Evolutionary conservation across 2,329 filamentous ascomycete genomes (phyloP), one percentile per base, ranked within the genome.

Genomic region (Diaporthe nobilis): DNA sequence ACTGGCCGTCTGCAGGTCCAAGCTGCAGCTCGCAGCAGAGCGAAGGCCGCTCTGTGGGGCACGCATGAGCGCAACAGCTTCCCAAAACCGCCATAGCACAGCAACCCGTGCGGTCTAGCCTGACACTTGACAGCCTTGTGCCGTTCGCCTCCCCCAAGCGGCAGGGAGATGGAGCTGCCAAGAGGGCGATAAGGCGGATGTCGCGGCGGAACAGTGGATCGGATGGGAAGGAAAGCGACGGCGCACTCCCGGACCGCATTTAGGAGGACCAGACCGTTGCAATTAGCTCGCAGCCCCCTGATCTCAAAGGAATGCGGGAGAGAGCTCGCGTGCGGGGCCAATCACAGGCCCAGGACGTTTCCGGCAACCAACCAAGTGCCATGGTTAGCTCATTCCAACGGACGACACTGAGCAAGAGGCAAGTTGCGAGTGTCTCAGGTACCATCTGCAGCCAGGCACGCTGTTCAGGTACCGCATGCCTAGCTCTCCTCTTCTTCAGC

Each of bases 301-400:
- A 63, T 57, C 73, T 75, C 67, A 72, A 75, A 75, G 73, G 67
- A 72, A 75, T 55, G 68, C 68, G 68, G 73, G 68, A 72, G 42
- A 61, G 55, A 34, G 15, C 42, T 47, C 44, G 49, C 60, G 37
- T 71, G 73, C 57, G 67, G 49, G n/a, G 22, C 73, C 73, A 70
- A 72, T 68, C 68, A 71, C 49, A 34, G 42, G 20, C 67, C 68
- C 3, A 20, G 68, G 25, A 55, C 47, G 68, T 60, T 75, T 72
- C 68, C 73, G 49, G 68, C 47, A 65, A 58, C 73, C 68, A 72
- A 75, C 49, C 73, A 72, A 31, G 55, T 28, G 37, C 44, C 49
- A 49, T 31, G 25, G 58, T 72, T 72, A 42, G 58, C 47, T 15
- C 68, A 60, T 58, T 39, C 42, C 60, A 68, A 65, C 60, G 34